These are phyloP conservation scores for Leucosporidium creatinivorum DNA, from an alignment of 768 basidiomycete genomes.

Conservation along the genomic window DNA sequence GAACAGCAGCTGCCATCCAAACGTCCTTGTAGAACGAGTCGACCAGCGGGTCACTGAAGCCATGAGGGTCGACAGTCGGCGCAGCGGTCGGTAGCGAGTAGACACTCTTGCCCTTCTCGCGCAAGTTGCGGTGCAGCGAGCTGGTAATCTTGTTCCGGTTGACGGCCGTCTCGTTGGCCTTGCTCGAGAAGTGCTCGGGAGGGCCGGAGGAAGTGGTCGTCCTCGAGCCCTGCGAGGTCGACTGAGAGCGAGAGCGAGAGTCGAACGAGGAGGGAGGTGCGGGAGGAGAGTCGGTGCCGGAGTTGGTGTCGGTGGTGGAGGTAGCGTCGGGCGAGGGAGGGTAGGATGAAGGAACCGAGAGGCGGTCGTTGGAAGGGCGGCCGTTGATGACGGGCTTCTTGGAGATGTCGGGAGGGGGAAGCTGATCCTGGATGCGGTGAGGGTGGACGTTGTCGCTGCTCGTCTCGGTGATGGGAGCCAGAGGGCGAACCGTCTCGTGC, in stretches of 20 bases:
- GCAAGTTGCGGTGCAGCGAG: constrained; percentile 44
- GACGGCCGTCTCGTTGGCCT: constrained; percentile 22
- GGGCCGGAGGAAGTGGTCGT: background rate
- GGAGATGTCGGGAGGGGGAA: constrained; percentile 18
- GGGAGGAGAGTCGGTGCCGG: background rate
- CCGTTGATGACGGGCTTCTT: constrained; percentile 1
- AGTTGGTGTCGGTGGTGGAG: too few relatives aligned
- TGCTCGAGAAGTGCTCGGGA: background rate
- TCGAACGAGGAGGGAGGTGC: background rate
- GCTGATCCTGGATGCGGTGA: background rate
- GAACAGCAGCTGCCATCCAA: constrained; percentile 65
- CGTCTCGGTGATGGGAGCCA: constrained; percentile 1
- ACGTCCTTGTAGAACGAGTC: constrained; percentile 83
- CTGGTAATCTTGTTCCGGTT: constrained; percentile 20
- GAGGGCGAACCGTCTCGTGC: background rate
- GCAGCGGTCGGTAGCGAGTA: constrained; percentile 53
- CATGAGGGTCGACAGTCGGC: constrained; percentile 66
- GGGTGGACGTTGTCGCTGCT: background rate
- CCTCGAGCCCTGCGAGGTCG: background rate
- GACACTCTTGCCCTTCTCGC: constrained; percentile 37
- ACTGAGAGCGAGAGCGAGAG: background rate
- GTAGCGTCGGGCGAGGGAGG: too few relatives aligned
- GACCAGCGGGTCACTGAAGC: constrained; percentile 80
- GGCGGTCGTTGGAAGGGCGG: too few relatives aligned
- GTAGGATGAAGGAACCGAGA: too few relatives aligned